Base-by-base conservation (phyloP, 1,139 yeast genomes). In the Suhomyces anneliseae region DNA sequence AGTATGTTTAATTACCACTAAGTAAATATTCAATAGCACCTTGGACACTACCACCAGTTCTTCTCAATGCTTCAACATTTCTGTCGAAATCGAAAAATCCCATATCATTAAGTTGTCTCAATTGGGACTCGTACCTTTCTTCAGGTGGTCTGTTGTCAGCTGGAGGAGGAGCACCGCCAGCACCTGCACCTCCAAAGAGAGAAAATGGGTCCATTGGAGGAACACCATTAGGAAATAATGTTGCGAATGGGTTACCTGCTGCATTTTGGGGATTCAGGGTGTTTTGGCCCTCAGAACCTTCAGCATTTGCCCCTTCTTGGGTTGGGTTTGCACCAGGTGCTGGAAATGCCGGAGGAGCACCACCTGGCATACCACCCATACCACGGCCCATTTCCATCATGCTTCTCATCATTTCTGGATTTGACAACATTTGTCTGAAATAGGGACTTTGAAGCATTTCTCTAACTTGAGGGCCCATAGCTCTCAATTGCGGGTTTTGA, bases 41-140 rank as follows among this genome's bases (percentile, higher is more conserved):
- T 68, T 93, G 97, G 15, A 93, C 98, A 56, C 92, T 88, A 10
- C 99, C 99, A 27, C 98, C 98, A 48, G 95, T 83, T 69, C 98
- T 83, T 72, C 97, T 83, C 60, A 93, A 77, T 1, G 98, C 98
- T 27, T 85, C 85, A 15, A 93, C 90, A 61, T 93, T 93, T 57
- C 89, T 79, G 56, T 93, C 98, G 62, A 92, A 93, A 58, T 93
- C 98, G 56, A 81, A 84, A 70, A 93, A 93, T 2, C 99, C 99
- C 86, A 93, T 89, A 63, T 93, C 99, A 65, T 93, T 93, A 64
- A 93, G 79, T 66, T 92, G 98, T 61, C 96, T 82, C 59, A 93
- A 75, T 65, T 93, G 98, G n/a, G 76, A 65, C 64, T 88, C 97
- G 67, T 86, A 93, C 52, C 96, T 79, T 66, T 90, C 98, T 73